Percentiles rank a stretch among this genome's conserved stretches.
Conservation (phyloP, 2,329 filamentous ascomycete genomes). For the Colletotrichum tropicale region DNA sequence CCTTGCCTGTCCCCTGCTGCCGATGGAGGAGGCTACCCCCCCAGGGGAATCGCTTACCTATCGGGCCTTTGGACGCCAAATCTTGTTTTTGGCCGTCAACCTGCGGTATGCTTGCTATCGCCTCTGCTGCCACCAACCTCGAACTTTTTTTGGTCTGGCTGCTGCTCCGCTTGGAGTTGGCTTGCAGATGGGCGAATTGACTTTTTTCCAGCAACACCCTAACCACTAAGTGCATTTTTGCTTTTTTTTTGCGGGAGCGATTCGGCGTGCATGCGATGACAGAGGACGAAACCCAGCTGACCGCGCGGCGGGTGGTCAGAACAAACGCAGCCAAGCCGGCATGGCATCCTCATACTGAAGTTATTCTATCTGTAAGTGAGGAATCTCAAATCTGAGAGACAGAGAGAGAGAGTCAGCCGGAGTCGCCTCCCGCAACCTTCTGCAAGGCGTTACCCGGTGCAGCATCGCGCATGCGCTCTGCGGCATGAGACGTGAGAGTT, state of each 20-base stretch:
- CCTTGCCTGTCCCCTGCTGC: neutral
- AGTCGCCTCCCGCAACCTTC: neutral
- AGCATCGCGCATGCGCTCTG: neutral
- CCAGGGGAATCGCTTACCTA: neutral
- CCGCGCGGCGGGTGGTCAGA: neutral
- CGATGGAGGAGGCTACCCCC: neutral
- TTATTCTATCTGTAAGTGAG: neutral
- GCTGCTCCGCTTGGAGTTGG: neutral
- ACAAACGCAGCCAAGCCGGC: neutral
- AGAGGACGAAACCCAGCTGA: neutral
- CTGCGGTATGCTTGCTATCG: neutral
- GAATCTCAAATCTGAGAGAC: neutral
- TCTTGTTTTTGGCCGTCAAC: neutral
- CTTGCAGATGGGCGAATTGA: neutral
- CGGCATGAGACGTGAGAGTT: neutral
- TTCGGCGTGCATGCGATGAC: neutral
- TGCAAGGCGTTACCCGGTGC: neutral
- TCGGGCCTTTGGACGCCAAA: constrained; percentile 7
- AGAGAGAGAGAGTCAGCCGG: neutral
- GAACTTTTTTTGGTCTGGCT: neutral
- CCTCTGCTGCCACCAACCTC: neutral
- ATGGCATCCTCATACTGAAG: neutral
- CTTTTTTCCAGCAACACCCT: neutral
- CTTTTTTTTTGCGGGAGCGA: neutral
- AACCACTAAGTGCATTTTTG: neutral